Evolutionary conservation across 306 rosid genomes (phyloP).

Genomic region (Trichosanthes cucumerina): DNA sequence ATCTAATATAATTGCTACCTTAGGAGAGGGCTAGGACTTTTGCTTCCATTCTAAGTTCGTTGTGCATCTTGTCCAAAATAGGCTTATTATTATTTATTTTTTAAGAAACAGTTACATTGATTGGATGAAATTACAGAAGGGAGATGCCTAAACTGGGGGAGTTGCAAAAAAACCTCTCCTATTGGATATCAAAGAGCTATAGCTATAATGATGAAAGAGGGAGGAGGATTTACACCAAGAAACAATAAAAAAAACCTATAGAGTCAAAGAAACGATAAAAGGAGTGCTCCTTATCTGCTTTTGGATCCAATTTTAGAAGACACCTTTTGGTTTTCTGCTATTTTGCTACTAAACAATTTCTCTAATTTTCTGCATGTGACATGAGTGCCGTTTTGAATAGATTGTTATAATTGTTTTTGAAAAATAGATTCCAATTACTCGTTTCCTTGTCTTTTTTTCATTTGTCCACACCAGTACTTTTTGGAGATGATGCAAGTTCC

Average conservation of each 20-base stretch:
- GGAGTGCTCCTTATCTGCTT: neutral
- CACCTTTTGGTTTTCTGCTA: neutral
- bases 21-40: neutral
- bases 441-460: neutral
- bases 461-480: constrained; percentile 47
- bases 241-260: neutral
- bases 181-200: neutral
- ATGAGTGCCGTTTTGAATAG: neutral
- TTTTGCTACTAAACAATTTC: neutral
- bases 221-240: neutral
- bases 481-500: constrained; percentile 97
- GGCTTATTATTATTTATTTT: neutral
- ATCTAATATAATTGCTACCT: neutral
- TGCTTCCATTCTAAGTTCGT: neutral
- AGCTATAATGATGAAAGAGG: neutral
- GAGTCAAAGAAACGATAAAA: neutral
- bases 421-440: neutral
- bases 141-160: no score
- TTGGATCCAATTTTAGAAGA: neutral
- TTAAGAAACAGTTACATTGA: no score
- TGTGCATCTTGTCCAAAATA: neutral
- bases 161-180: no score
- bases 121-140: no score
- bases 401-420: no score
- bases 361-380: neutral